phyloP scores from a whole-genome alignment of 2,329 filamentous ascomycete species.

The Trichoderma sp. region DNA sequence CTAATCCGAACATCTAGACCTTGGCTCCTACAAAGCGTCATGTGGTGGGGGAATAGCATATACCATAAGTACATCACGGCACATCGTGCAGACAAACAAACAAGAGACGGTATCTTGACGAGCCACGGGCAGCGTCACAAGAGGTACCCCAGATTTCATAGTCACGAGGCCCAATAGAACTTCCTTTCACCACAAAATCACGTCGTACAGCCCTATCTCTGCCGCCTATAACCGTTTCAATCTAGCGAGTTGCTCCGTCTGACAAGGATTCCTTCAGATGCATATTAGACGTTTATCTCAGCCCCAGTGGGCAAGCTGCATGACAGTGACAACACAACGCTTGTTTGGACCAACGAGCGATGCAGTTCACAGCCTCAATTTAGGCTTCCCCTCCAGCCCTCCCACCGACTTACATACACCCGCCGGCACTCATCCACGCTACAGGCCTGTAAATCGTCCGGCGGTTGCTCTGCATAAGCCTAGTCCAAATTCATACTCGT shows the following conservation, averaged over 20 bases:
- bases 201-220: background rate
- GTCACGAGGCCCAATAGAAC: conserved; percentile 3
- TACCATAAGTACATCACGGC: background rate
- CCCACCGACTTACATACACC: background rate
- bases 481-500: background rate
- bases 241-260: background rate
- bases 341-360: background rate
- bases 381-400: background rate
- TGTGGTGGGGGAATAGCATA: background rate
- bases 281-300: background rate
- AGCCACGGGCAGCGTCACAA: background rate
- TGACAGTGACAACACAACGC: conserved; percentile 10
- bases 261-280: background rate
- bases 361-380: conserved; percentile 13
- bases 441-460: background rate
- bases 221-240: background rate
- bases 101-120: background rate
- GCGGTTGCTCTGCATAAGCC: conserved; percentile 8
- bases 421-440: background rate
- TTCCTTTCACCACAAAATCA: background rate
- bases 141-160: background rate
- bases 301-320: conserved; percentile 6
- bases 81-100: background rate
- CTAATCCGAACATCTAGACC: background rate
- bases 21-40: background rate